Percentiles rank a stretch among this genome's conserved stretches.
phyloP scores from a whole-genome alignment of 2,329 filamentous ascomycete genomes.

The Zymoseptoria passerinii region DNA sequence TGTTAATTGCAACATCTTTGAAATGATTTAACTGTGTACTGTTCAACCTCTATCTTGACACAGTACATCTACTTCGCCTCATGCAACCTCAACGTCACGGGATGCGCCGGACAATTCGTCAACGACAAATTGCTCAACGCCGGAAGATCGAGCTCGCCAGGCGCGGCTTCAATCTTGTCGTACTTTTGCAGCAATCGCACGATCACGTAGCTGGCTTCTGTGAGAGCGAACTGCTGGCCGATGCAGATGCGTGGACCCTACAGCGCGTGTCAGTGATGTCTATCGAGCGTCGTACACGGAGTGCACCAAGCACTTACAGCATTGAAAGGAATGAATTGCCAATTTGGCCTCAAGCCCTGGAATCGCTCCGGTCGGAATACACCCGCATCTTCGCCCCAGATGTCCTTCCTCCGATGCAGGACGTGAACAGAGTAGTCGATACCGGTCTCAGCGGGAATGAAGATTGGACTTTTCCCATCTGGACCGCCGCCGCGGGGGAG shows the following conservation, averaged over 20 bases:
- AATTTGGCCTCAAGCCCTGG: conserved; percentile 19
- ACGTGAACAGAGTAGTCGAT: conserved; percentile 29
- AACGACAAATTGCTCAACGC: conserved; percentile 21
- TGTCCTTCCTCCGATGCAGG: conserved; percentile 31
- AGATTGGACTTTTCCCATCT: conserved; percentile 48
- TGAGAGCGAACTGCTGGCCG: conserved; percentile 63
- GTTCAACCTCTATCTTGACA: no score
- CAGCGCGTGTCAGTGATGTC: conserved; percentile 7
- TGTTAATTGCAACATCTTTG: no score
- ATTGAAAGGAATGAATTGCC: conserved; percentile 32
- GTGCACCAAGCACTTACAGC: conserved; percentile 7
- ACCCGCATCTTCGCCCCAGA: conserved; percentile 35
- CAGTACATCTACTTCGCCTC: conserved; percentile 19
- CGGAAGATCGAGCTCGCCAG: conserved; percentile 13
- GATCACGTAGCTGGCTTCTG: conserved; percentile 26
- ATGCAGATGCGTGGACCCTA: conserved; percentile 72
- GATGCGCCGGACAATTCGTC: conserved; percentile 23
- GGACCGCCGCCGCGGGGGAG: conserved; percentile 56
- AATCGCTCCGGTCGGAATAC: conserved; percentile 33
- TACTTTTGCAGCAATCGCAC: conserved; percentile 27
- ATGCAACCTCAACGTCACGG: conserved; percentile 21
- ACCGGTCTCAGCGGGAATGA: conserved; percentile 24
- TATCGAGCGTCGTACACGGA: not conserved
- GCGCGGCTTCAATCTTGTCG: conserved; percentile 21
- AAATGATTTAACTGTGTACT: no score